Base-by-base conservation (phyloP, 306 rosid species). In the Dryas alaskensis region DNA sequence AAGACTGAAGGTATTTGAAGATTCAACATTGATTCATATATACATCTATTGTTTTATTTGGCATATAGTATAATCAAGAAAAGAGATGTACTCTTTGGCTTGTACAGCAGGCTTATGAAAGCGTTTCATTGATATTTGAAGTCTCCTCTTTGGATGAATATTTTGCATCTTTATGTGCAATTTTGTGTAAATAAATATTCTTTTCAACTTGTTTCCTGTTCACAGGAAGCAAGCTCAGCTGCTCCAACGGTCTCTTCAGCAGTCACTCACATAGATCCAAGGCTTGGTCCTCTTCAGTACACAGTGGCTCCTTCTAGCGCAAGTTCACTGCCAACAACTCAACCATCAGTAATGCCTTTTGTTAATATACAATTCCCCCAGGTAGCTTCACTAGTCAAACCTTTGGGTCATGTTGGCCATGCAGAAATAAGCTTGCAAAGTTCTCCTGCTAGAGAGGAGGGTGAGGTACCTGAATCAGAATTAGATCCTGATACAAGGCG, bases 371-470 rank as follows among this genome's bases (percentile, higher is more conserved):
- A 86, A 84, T 80, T 81, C 67, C 82, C 92, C 76, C 93, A 81
- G 72, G 55, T 79, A 13, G 76, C 87, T 47, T 70, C 89, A 1
- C 81, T 79, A 47, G 90, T 79, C 50, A 92, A 92, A 78, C 83
- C 96, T 73, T 72, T 83, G 64, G 83, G 78, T 76, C 96, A 83
- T 73, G 78, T 82, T 78, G 80, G 85, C 76, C 72, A 90, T 76
- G 54, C 80, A 40, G 99, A 94, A 80, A 79, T 89, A 79, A 87
- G 89, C 79, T 78, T 90, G 88, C 97, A 92, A 27, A 75, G 87
- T 74, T 95, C 99, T 83, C 99, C 99, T 10, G 96, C 97, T 75
- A 88, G 99, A 84, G 99, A 95, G 84, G 99, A 95, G 84, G 99
- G 99, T 14, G 99, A 95, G 83, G 99, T 95, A 40, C 96, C 96